A percentile compares a stretch with the other conserved stretches of the same genome.
Conservation (phyloP, 2,329 filamentous ascomycete genomes). For the Aspergillus fumigatus region DNA sequence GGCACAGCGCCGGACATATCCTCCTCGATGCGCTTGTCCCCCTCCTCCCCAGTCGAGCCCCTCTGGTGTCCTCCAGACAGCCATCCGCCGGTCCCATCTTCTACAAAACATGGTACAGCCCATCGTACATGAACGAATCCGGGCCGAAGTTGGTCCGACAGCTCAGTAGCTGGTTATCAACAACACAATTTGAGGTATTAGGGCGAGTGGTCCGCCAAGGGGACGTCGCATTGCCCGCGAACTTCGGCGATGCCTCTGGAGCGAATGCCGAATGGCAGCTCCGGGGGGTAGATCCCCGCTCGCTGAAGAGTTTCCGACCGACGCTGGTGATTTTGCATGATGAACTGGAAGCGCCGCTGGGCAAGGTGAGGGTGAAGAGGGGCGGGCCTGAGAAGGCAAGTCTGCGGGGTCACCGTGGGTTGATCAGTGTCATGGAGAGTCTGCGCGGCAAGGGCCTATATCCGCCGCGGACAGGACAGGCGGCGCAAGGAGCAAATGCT, state of each 20-base stretch:
- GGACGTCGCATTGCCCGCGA: background rate
- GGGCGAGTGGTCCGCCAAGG: conserved; percentile 6
- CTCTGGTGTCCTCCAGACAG: conserved; percentile 38
- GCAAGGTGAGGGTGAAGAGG: conserved; percentile 60
- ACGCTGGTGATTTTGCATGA: conserved; percentile 79
- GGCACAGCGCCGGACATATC: conserved; percentile 83
- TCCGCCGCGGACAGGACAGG: conserved; percentile 30
- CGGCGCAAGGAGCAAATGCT: conserved; percentile 22
- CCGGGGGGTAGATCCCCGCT: conserved; percentile 16
- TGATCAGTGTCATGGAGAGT: conserved; percentile 60
- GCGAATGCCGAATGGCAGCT: conserved; percentile 8
- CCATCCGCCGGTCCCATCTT: conserved; percentile 51
- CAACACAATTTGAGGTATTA: conserved; percentile 12
- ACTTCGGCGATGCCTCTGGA: no score
- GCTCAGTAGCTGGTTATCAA: conserved; percentile 48
- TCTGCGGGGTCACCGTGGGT: conserved; percentile 67
- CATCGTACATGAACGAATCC: conserved; percentile 77
- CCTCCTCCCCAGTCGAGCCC: conserved; percentile 44
- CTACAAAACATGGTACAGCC: conserved; percentile 59
- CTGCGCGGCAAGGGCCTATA: conserved; percentile 44
- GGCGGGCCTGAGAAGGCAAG: conserved; percentile 54
- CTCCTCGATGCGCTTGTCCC: conserved; percentile 61
- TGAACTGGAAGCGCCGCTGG: conserved; percentile 71
- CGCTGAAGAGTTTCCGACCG: conserved; percentile 19
- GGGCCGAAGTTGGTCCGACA: conserved; percentile 65